Evolutionary conservation across 176 grass and related monocot species (phyloP).

Genomic region (Tillandsia fasciculata): DNA sequence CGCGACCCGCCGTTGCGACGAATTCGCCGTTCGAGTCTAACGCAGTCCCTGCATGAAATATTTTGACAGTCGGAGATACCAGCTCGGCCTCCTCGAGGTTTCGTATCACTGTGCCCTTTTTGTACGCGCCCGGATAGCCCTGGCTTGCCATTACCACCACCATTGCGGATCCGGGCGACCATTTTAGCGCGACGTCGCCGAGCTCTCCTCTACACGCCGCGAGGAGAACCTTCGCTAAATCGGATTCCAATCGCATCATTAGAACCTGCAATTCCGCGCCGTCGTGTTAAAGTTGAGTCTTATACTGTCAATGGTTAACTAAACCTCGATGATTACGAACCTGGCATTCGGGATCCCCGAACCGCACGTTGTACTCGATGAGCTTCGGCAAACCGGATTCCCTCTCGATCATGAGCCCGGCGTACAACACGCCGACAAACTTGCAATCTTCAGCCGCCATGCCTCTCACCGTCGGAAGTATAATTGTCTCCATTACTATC

Average conservation of each 20-base stretch:
- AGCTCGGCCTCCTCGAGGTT: conserved; percentile 64
- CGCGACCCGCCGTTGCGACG: conserved; percentile 42
- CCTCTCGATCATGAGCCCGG: conserved; percentile 92
- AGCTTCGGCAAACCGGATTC: conserved; percentile 76
- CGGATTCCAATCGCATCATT: conserved; percentile 77
- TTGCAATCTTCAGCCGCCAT: conserved; percentile 82
- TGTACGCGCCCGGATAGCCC: conserved; percentile 72
- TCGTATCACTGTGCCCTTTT: conserved; percentile 61
- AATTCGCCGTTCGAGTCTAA: conserved; percentile 55
- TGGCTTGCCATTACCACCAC: conserved; percentile 79
- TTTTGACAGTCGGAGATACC: conserved; percentile 58
- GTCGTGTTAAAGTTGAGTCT: background rate
- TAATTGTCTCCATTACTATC: conserved; percentile 74
- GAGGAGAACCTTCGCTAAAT: conserved; percentile 59
- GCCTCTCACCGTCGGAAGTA: conserved; percentile 71
- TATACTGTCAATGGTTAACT: background rate
- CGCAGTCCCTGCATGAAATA: conserved; percentile 73
- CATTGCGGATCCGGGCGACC: conserved; percentile 58
- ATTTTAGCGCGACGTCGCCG: conserved; percentile 41
- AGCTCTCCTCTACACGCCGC: conserved; percentile 62
- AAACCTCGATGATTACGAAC: conserved; percentile 33
- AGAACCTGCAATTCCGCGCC: conserved; percentile 33
- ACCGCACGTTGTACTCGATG: conserved; percentile 86
- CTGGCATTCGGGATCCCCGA: conserved; percentile 94
- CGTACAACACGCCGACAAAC: conserved; percentile 81